A percentile compares a stretch with the other conserved stretches of the same genome.
Conservation (phyloP, 257 asterid genomes). For the Solanum paucissectum region DNA sequence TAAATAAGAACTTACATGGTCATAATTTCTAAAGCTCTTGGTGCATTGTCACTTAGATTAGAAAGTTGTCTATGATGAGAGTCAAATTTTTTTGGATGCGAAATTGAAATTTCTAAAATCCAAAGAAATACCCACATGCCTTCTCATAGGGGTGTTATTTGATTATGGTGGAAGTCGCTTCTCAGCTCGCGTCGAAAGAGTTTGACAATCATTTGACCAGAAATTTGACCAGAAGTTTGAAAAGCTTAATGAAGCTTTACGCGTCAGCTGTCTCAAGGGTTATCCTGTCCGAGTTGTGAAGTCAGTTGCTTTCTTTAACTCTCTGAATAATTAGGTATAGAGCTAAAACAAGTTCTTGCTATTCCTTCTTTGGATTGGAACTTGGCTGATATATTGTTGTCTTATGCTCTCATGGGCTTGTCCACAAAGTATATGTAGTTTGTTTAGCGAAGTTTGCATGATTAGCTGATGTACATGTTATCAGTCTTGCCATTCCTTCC, state of each 20-base stretch:
- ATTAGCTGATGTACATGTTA: background rate
- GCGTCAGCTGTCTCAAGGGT: constrained; percentile 70
- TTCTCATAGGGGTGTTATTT: too few relatives aligned
- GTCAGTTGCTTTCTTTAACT: constrained; percentile 23
- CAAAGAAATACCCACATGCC: too few relatives aligned
- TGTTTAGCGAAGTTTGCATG: background rate
- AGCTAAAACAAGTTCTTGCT: background rate
- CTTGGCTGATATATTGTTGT: background rate
- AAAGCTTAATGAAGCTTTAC: constrained; percentile 58
- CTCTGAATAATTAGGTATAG: background rate
- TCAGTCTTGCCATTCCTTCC: background rate
- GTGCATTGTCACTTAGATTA: too few relatives aligned
- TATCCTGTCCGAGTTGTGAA: constrained; percentile 95
- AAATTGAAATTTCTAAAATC: too few relatives aligned
- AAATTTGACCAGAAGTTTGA: constrained; percentile 63
- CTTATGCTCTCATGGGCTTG: background rate
- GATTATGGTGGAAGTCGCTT: too few relatives aligned
- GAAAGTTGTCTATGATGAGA: too few relatives aligned
- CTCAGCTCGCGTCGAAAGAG: too few relatives aligned
- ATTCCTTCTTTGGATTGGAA: background rate
- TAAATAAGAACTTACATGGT: too few relatives aligned
- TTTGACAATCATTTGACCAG: too few relatives aligned
- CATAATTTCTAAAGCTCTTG: too few relatives aligned
- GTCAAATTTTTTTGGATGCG: too few relatives aligned
- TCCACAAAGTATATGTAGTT: background rate